Percentiles rank a stretch among this genome's conserved stretches.
Conservation (phyloP, 768 basidiomycete species). For the Psilocybe subaeruginosa region DNA sequence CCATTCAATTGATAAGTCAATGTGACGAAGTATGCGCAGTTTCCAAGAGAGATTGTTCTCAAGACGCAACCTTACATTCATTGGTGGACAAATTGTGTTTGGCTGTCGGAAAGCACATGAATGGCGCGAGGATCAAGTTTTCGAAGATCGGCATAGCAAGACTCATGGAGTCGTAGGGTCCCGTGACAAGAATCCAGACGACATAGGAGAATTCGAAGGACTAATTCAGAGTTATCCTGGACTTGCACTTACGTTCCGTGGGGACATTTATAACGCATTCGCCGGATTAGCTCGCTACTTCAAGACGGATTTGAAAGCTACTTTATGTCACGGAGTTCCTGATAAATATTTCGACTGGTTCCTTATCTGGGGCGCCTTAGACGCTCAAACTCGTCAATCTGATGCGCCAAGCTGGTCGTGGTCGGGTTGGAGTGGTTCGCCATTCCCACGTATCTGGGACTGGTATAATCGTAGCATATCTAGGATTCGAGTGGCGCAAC, state of each 20-base stretch:
- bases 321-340: slow-evolving; percentile 4
- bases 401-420: slow-evolving; percentile 12
- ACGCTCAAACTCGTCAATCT: not conserved
- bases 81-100: slow-evolving; percentile 6
- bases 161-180: not conserved
- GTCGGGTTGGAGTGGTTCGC: slow-evolving; percentile 4
- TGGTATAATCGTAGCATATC: not conserved
- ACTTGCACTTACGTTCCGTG: not conserved
- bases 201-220: not conserved
- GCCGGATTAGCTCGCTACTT: not conserved
- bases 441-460: not conserved
- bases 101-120: not conserved
- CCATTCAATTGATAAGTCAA: not conserved
- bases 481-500: not conserved
- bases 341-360: slow-evolving; percentile 12
- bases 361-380: slow-evolving; percentile 2
- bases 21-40: not conserved
- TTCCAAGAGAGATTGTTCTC: slow-evolving; percentile 7
- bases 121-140: slow-evolving; percentile 5
- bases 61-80: slow-evolving; percentile 8
- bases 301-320: not conserved
- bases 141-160: not conserved
- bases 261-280: slow-evolving; percentile 6
- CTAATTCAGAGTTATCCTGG: not conserved
- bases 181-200: not conserved